Evolutionary conservation across 768 basidiomycete species (phyloP), one percentile per base, ranked within the genome.

Genomic region (Trametes cubensis): DNA sequence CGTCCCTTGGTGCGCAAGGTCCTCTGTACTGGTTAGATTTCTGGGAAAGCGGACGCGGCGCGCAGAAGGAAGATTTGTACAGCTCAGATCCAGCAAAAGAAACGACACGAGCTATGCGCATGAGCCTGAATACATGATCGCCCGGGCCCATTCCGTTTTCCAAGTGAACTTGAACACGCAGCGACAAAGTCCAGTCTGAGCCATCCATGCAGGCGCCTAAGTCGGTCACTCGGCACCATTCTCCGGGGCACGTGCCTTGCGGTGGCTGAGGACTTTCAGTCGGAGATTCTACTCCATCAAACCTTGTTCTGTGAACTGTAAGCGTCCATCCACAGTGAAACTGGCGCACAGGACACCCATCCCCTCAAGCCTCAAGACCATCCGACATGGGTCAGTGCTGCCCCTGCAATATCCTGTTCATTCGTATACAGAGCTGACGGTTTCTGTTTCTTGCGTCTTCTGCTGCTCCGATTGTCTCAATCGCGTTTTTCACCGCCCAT

Each of bases 321-420:
- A 68, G 58, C 59, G 53, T 68, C 67, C 72, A 83, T 86, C 85
- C 86, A 84, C 85, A 79, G 55, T 74, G 78, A 77, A 79, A 74
- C 77, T 66, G 69, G 70, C 72, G 73, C 69, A 69, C 71, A 51
- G 55, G 72, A 74, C 71, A 77, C 77, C 77, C 74, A 77, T 78
- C 71, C 70, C 58, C 78, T 73, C 74, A 77, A 82, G 81, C 84
- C 81, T 87, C 86, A 88, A 89, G 83, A 84, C 85, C 79, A 71
- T 78, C 79, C 80, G 80, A 79, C 79, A 91, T 90, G 89, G 89
- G 89, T 90, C 59, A 80, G 87, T 83, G 74, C 74, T 77, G 77
- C 70, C 66, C 57, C 56, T 72, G 62, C 58, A 23, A 42, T 58
- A 23, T 41, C 39, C 46, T 6, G n/a, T 59, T 7, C 23, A 21